Conservation (phyloP, 371 early-diverging fungal species). For the Entomophthora muscae region DNA sequence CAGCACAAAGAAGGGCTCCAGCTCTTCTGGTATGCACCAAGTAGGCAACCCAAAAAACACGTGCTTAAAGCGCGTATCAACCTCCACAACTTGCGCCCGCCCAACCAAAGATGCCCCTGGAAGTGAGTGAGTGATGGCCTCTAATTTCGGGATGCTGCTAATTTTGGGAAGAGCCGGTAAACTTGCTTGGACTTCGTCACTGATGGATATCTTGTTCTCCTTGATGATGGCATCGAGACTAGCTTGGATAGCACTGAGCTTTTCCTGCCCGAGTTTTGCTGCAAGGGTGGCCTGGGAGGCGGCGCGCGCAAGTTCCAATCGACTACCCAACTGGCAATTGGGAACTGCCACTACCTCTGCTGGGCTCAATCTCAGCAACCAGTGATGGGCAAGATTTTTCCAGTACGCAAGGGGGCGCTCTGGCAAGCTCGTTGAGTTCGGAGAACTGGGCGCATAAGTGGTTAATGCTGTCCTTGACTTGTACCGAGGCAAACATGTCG, state of each 20-base stretch:
- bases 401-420: conserved; percentile 31
- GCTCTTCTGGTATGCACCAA: conserved; percentile 20
- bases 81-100: conserved; percentile 25
- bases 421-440: conserved; percentile 26
- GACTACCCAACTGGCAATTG: conserved; percentile 23
- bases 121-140: not conserved
- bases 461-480: conserved; percentile 9
- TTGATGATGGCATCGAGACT: conserved; percentile 29
- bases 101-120: not conserved
- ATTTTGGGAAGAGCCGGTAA: conserved; percentile 33
- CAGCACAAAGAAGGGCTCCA: conserved; percentile 39
- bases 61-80: conserved; percentile 36
- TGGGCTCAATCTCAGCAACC: conserved; percentile 30
- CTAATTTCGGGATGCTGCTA: conserved; percentile 16
- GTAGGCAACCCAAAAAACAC: conserved; percentile 32
- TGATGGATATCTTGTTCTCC: conserved; percentile 32
- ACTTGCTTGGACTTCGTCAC: conserved; percentile 20
- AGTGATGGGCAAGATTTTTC: conserved; percentile 28
- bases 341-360: conserved; percentile 41
- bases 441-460: conserved; percentile 21
- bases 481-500: conserved; percentile 17
- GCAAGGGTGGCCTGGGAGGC: conserved; percentile 17
- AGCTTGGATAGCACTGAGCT: conserved; percentile 21
- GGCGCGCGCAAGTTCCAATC: conserved; percentile 20
- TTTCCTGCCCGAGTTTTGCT: conserved; percentile 24